Conservation (phyloP, 108 stramenopile genomes). For the Mediolabrus comicus region DNA sequence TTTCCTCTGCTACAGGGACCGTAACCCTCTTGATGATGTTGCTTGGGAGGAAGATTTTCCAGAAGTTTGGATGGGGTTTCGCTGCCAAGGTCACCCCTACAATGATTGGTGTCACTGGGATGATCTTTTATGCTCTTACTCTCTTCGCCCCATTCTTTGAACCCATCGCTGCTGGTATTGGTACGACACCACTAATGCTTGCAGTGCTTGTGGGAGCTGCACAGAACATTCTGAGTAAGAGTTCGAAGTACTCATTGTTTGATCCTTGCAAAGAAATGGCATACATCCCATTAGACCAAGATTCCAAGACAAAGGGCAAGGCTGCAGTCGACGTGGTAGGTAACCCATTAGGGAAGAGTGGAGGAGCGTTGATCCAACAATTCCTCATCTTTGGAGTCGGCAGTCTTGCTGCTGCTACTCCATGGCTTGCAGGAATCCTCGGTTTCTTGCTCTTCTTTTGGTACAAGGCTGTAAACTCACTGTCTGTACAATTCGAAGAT, state of each 20-base stretch:
- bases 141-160: constrained; percentile 76
- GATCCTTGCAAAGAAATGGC: constrained; percentile 99
- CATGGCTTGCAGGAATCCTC: constrained; percentile 82
- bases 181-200: constrained; percentile 93
- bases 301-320: constrained; percentile 98
- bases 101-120: constrained; percentile 92
- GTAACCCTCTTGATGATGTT: constrained; percentile 98
- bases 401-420: constrained; percentile 87
- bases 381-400: constrained; percentile 88
- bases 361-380: constrained; percentile 96
- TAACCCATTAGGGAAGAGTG: constrained; percentile 95
- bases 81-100: constrained; percentile 95
- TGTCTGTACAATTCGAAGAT: constrained; percentile 79
- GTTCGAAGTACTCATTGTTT: constrained; percentile 94
- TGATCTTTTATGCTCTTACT: constrained; percentile 89
- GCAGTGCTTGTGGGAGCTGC: constrained; percentile 95
- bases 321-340: constrained; percentile 99
- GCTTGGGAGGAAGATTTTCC: constrained; percentile 87
- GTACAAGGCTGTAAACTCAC: constrained; percentile 74
- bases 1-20: constrained; percentile 90
- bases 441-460: constrained; percentile 70
- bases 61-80: constrained; percentile 91
- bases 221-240: constrained; percentile 95
- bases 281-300: constrained; percentile 97
- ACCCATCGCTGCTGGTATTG: constrained; percentile 68